A percentile compares a stretch with the other conserved stretches of the same genome.
Conservation (phyloP, 768 basidiomycete species). For the Candolleomyces eurysporus region DNA sequence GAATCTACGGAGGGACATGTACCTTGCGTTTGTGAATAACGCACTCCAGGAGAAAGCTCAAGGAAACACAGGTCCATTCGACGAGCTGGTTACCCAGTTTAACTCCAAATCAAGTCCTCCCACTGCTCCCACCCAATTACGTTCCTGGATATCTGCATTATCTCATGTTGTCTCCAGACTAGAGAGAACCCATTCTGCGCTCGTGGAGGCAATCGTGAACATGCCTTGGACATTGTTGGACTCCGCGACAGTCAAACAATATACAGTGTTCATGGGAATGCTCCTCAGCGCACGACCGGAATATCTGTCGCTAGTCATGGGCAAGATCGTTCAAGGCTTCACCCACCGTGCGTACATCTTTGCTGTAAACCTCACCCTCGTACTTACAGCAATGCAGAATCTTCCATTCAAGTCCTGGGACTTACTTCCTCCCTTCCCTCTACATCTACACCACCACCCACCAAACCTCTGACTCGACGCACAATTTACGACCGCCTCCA, state of each 20-base stretch:
- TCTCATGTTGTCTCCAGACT: constrained; percentile 91
- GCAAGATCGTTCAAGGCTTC: constrained; percentile 80
- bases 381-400: constrained; percentile 47
- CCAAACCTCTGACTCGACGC: constrained; percentile 73
- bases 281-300: constrained; percentile 90
- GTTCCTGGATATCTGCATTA: constrained; percentile 81
- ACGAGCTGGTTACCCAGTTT: constrained; percentile 90
- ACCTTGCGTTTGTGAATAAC: constrained; percentile 78
- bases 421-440: constrained; percentile 61
- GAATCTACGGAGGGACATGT: constrained; percentile 77
- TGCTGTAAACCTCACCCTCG: neutral
- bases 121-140: constrained; percentile 52
- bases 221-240: constrained; percentile 96
- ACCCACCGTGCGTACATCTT: constrained; percentile 72
- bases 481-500: constrained; percentile 86
- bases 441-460: constrained; percentile 11
- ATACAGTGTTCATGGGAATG: constrained; percentile 87
- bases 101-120: constrained; percentile 44
- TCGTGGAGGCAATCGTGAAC: constrained; percentile 83
- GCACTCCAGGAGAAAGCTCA: constrained; percentile 71
- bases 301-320: constrained; percentile 82
- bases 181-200: constrained; percentile 71
- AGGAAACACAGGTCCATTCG: constrained; percentile 70
- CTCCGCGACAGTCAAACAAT: constrained; percentile 78
- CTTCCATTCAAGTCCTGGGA: constrained; percentile 62